These are phyloP conservation scores for Smallanthus sonchifolius DNA, from an alignment of 129 eudicot species.

Conservation along the genomic window DNA sequence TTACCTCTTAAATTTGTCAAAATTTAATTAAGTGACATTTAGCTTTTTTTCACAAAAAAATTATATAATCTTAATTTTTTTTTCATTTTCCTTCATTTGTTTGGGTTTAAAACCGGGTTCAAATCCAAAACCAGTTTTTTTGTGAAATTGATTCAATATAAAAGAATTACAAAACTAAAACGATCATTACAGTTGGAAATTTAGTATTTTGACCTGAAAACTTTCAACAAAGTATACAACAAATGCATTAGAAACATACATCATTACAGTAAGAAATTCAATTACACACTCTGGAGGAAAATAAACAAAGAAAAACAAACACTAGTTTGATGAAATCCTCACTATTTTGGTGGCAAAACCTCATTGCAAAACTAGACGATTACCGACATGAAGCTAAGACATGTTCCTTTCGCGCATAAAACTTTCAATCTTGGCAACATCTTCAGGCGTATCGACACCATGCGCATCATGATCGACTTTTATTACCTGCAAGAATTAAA, in stretches of 20 bases:
- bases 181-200: too few relatives aligned
- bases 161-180: too few relatives aligned
- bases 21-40: too few relatives aligned
- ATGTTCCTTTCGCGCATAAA: constrained; percentile 80
- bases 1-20: too few relatives aligned
- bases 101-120: too few relatives aligned
- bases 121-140: too few relatives aligned
- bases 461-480: constrained; percentile 94
- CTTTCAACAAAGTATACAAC: constrained; percentile 15
- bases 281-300: constrained; percentile 4
- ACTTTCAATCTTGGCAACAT: constrained; percentile 76
- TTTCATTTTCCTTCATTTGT: too few relatives aligned
- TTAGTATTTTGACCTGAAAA: neutral
- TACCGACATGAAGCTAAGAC: constrained; percentile 28
- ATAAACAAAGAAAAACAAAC: constrained; percentile 1
- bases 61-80: too few relatives aligned
- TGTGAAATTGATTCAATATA: too few relatives aligned
- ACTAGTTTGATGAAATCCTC: constrained; percentile 5
- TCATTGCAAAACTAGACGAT: neutral
- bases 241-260: constrained; percentile 16
- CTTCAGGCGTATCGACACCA: constrained; percentile 95
- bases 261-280: neutral
- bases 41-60: too few relatives aligned
- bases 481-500: constrained; percentile 51
- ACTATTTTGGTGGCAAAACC: constrained; percentile 12